phyloP scores from a whole-genome alignment of 768 basidiomycete genomes.

The Phylloporus arenicola region DNA sequence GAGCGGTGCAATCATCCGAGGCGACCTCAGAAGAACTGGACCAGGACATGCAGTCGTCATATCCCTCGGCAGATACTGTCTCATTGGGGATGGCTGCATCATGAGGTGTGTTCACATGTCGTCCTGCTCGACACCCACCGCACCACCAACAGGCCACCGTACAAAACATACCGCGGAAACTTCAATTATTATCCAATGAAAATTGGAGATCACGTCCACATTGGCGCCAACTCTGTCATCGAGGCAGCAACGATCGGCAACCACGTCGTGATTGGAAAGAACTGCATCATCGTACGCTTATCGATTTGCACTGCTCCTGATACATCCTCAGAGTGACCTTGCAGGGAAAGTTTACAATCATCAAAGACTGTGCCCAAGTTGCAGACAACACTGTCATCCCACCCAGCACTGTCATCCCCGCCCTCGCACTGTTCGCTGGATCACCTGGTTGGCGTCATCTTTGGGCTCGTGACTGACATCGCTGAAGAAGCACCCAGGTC shows the following conservation, averaged over 20 bases:
- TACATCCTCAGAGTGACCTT: neutral
- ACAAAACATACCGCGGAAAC: slow-evolving; percentile 84
- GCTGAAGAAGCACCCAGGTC: slow-evolving; percentile 44
- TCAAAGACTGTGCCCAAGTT: slow-evolving; percentile 91
- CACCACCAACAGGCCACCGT: slow-evolving; percentile 56
- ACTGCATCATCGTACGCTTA: slow-evolving; percentile 80
- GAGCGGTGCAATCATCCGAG: slow-evolving; percentile 83
- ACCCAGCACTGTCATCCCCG: slow-evolving; percentile 89
- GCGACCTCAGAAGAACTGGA: slow-evolving; percentile 84
- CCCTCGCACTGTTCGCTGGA: slow-evolving; percentile 77
- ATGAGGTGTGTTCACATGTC: slow-evolving; percentile 57
- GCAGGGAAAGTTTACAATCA: slow-evolving; percentile 93
- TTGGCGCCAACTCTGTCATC: slow-evolving; percentile 82
- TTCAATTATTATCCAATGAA: slow-evolving; percentile 99
- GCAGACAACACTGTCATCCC: slow-evolving; percentile 87
- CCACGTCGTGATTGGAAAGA: slow-evolving; percentile 91
- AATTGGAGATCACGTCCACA: slow-evolving; percentile 91
- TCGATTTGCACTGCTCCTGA: neutral
- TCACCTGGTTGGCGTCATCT: slow-evolving; percentile 65
- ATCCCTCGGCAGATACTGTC: slow-evolving; percentile 87
- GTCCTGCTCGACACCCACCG: neutral
- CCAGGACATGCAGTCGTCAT: slow-evolving; percentile 93
- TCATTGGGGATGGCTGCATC: slow-evolving; percentile 84
- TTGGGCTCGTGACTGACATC: neutral
- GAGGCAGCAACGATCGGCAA: slow-evolving; percentile 95